Percentiles rank a stretch among this genome's conserved stretches.
Evolutionary conservation across 306 rosid genomes (phyloP).

Genomic region (Alnus glutinosa): DNA sequence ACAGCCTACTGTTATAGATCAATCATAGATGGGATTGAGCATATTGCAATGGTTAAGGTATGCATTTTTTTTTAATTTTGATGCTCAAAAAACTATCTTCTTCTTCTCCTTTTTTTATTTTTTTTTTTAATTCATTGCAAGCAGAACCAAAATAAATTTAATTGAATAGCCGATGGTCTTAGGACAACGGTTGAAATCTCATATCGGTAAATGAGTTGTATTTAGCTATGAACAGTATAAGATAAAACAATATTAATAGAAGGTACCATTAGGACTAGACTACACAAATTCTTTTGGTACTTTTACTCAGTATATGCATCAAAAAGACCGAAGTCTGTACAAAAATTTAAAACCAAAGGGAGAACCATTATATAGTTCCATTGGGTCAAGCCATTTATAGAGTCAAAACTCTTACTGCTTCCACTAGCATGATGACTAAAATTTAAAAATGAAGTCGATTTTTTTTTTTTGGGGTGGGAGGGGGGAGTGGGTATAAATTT

Average conservation of each 20-base stretch:
- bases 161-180: background rate
- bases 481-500: background rate
- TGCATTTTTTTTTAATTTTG: conserved; percentile 20
- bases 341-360: background rate
- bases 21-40: conserved; percentile 84
- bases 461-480: background rate
- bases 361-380: background rate
- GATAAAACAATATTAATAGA: background rate
- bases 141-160: background rate
- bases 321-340: background rate
- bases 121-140: background rate
- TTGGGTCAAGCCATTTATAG: too few species aligned
- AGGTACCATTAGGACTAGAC: background rate
- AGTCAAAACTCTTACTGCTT: too few species aligned
- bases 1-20: conserved; percentile 79
- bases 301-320: background rate
- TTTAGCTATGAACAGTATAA: background rate
- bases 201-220: background rate
- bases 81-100: background rate
- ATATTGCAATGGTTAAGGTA: conserved; percentile 99
- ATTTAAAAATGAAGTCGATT: background rate
- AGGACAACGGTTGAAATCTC: background rate
- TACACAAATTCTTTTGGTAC: background rate
- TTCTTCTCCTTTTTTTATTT: background rate
- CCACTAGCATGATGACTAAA: background rate